Conservation (phyloP, 352 stramenopile species). For the Globisporangium cystogenes region DNA sequence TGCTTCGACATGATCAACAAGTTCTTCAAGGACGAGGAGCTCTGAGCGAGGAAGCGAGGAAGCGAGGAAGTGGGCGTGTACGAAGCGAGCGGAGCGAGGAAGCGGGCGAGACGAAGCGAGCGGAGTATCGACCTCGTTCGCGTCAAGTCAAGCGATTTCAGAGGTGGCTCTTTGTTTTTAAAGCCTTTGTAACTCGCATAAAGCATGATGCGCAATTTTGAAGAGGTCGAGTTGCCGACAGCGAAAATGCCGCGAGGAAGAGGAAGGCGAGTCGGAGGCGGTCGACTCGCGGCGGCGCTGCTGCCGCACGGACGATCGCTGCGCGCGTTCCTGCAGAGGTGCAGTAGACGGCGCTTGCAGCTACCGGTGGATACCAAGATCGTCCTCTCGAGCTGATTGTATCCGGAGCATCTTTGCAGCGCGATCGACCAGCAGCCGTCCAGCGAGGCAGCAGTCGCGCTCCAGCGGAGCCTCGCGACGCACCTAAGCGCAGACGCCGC, state of each 20-base stretch:
- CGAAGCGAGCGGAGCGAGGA: too few relatives aligned
- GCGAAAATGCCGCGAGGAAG: constrained; percentile 12
- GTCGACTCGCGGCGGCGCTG: constrained; percentile 13
- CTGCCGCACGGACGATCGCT: constrained; percentile 22
- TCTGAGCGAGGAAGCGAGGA: constrained; percentile 13
- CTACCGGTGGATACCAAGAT: background rate
- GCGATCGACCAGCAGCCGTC: constrained; percentile 8
- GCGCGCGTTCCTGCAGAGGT: constrained; percentile 37
- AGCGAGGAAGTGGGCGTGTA: too few relatives aligned
- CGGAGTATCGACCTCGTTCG: too few relatives aligned
- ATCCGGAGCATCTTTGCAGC: constrained; percentile 6
- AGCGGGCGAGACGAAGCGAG: background rate
- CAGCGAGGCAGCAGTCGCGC: constrained; percentile 6
- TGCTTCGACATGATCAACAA: constrained; percentile 90
- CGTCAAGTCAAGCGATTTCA: background rate
- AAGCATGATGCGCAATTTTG: background rate
- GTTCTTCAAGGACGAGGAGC: constrained; percentile 70
- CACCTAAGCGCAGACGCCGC: constrained; percentile 14
- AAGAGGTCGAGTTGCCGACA: background rate
- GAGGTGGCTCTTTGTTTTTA: background rate
- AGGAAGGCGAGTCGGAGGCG: background rate
- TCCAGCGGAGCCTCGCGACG: constrained; percentile 8
- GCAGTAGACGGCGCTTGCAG: background rate
- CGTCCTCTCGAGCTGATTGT: background rate
- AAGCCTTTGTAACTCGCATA: background rate